These are phyloP conservation scores for Cyclostephanos tholiformis DNA, from an alignment of 108 stramenopile species.

Conservation along the genomic window DNA sequence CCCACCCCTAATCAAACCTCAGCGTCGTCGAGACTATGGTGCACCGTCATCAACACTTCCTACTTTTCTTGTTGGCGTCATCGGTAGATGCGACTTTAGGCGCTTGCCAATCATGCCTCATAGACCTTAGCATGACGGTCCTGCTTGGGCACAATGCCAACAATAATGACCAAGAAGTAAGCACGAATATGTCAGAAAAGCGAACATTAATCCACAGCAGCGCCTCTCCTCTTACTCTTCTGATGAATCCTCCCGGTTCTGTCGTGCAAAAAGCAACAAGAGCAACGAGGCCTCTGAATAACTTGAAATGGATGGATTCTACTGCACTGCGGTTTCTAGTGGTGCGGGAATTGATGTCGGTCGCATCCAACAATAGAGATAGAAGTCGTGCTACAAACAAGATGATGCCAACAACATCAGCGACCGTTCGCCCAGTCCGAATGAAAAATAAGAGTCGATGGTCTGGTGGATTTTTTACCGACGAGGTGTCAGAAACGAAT, in stretches of 20 bases:
- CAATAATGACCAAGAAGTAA: not conserved
- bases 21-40: not conserved
- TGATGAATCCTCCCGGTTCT: slow-evolving; percentile 6
- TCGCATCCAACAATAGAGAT: slow-evolving; percentile 1
- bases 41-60: slow-evolving; percentile 7
- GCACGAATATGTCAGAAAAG: not conserved
- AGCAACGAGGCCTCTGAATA: not conserved
- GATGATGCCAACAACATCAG: not conserved
- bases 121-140: slow-evolving; percentile 1
- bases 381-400: not conserved
- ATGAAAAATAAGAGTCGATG: slow-evolving; percentile 5
- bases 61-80: slow-evolving; percentile 5
- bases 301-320: not conserved
- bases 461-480: slow-evolving; percentile 11
- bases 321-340: not conserved
- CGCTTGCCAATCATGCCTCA: slow-evolving; percentile 41
- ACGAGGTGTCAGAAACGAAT: not conserved
- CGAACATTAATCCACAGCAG: not conserved
- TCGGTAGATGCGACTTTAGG: not conserved
- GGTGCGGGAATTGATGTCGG: slow-evolving; percentile 14
- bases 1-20: not conserved
- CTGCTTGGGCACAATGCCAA: not conserved
- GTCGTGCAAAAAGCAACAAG: not conserved
- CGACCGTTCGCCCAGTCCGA: not conserved
- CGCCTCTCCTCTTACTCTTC: not conserved